Evolutionary conservation across 805 yeast genomes (phyloP).

Genomic region (Saturnispora mendoncae): DNA sequence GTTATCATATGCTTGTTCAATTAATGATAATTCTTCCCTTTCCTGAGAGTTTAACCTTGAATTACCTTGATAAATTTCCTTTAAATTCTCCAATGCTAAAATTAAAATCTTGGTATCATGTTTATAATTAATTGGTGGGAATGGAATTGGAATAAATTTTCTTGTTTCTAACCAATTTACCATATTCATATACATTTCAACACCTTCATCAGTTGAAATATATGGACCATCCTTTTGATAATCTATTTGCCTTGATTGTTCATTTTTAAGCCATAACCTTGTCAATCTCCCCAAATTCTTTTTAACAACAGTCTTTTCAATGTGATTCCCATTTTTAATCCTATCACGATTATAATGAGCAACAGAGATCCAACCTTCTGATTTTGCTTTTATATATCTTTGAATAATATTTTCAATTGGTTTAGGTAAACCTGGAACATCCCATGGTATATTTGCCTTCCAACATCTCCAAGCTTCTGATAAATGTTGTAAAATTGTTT

Average conservation of each 20-base stretch:
- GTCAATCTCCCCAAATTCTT: conserved; percentile 90
- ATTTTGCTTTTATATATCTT: conserved; percentile 87
- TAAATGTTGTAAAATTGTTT: conserved; percentile 82
- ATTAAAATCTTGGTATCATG: conserved; percentile 88
- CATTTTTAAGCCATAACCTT: conserved; percentile 84
- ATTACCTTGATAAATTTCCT: conserved; percentile 67
- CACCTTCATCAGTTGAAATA: conserved; percentile 80
- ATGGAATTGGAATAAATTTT: conserved; percentile 78
- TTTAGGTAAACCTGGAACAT: conserved; percentile 90
- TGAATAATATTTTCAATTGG: conserved; percentile 83
- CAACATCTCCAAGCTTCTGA: conserved; percentile 99
- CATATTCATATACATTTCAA: conserved; percentile 75
- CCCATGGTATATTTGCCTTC: conserved; percentile 98
- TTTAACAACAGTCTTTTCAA: conserved; percentile 89
- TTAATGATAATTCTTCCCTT: conserved; percentile 84
- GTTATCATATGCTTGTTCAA: conserved; percentile 93
- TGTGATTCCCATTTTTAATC: conserved; percentile 79
- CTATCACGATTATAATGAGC: conserved; percentile 91
- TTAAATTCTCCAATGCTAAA: conserved; percentile 79
- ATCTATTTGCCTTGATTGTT: conserved; percentile 77
- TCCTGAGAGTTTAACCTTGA: conserved; percentile 78
- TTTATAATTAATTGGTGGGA: conserved; percentile 86
- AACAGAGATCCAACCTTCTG: conserved; percentile 92
- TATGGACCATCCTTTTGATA: conserved; percentile 84
- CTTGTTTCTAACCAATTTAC: conserved; percentile 86